These are phyloP conservation scores for Bipolaris bicolor DNA, from an alignment of 2,329 filamentous ascomycete species.

Conservation along the genomic window DNA sequence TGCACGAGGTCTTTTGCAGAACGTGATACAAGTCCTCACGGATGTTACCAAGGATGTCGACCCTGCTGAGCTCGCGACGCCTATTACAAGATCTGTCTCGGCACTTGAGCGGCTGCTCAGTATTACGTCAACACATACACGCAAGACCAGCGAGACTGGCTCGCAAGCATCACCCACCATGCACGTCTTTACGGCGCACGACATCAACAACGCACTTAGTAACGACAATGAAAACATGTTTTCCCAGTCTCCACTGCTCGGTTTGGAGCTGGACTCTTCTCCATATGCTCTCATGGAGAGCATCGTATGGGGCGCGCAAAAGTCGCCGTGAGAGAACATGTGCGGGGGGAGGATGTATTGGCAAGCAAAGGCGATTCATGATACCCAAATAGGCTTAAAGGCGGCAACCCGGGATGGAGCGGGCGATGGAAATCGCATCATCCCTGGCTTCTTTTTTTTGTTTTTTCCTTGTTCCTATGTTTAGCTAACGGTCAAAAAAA, in stretches of 20 bases:
- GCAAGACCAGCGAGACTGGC: slow-evolving; percentile 37
- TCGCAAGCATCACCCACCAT: slow-evolving; percentile 41
- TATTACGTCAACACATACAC: slow-evolving; percentile 30
- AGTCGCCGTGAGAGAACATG: slow-evolving; percentile 11
- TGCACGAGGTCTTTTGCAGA: slow-evolving; percentile 53
- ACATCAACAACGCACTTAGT: slow-evolving; percentile 46
- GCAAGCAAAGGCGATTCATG: slow-evolving; percentile 5
- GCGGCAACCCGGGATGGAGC: background rate
- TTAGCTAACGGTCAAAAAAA: background rate
- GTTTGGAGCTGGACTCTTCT: slow-evolving; percentile 50
- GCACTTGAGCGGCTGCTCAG: slow-evolving; percentile 53
- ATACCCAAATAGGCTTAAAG: slow-evolving; percentile 10
- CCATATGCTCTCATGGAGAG: slow-evolving; percentile 58
- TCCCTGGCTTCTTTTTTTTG: background rate
- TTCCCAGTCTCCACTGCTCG: slow-evolving; percentile 45
- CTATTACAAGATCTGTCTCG: slow-evolving; percentile 55
- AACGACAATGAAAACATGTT: slow-evolving; percentile 38
- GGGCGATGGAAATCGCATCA: background rate
- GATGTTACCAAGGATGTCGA: slow-evolving; percentile 57
- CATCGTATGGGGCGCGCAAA: slow-evolving; percentile 54
- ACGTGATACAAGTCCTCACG: slow-evolving; percentile 54
- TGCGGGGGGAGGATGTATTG: background rate
- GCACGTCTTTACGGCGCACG: slow-evolving; percentile 45
- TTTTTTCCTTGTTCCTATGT: background rate
- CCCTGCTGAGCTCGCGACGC: slow-evolving; percentile 55